Evolutionary conservation across 2,329 filamentous ascomycete species (phyloP), one percentile per base, ranked within the genome.

Genomic region (Didymella exigua): DNA sequence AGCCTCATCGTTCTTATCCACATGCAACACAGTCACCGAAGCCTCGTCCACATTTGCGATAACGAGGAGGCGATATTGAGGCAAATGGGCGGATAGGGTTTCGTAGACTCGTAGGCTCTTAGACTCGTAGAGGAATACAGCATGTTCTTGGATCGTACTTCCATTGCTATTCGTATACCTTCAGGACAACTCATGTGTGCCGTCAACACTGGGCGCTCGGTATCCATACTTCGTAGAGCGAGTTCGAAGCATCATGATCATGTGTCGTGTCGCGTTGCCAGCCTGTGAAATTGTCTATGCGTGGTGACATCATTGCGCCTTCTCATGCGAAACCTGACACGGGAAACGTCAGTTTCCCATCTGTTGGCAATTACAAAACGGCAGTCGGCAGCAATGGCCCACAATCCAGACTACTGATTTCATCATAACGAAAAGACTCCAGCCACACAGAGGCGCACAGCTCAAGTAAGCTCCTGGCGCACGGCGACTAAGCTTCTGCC

Each of bases 401-500:
- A 47, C 46, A 36, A 29, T 50, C 40, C 23, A 54, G 49, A 52
- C 40, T 53, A 6, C 16, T 9, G 5, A 51, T 56, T 56, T 59
- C 56, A 59, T 59, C 56, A 55, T 44, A 13, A 37, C 3, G 6
- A 34, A n/a, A 26, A 29, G 14, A 54, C 54, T 62, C 57, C 57
- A 68, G 65, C 65, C 59, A 66, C 65, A 59, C 37, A 49, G 27
- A 29, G 46, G 40, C 27, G 45, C 50, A 42, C 54, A 59, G 52
- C 36, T 26, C 21, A 37, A 55, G 49, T 51, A 67, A 67, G 65
- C 65, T 60, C 59, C 23, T 16, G 34, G 37, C 43, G 40, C 44
- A 49, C 37, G 14, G 13, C 16, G 30, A 60, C 59, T 60, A 68
- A 67, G 62, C 64, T 65, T 67, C 21, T 62, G 57, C 58, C 54